phyloP scores from a whole-genome alignment of 1,139 yeast species.

The Candida pseudoviswanathii region DNA sequence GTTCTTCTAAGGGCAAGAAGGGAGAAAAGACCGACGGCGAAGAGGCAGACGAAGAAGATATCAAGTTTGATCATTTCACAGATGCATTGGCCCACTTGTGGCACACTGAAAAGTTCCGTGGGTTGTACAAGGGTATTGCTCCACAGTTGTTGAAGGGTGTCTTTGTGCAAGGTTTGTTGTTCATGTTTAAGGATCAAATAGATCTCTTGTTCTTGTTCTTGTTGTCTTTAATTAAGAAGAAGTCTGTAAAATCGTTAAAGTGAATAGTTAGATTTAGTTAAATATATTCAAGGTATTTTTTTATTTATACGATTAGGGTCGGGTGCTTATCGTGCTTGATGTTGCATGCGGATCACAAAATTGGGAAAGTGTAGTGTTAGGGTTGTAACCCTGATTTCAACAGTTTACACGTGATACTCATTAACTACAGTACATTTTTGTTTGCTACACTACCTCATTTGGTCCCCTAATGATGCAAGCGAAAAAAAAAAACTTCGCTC shows the following conservation, averaged over 20 bases:
- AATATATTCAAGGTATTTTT: neutral
- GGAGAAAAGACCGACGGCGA: slow-evolving; percentile 13
- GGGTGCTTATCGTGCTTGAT: neutral
- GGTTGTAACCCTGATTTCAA: neutral
- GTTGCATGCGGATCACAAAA: neutral
- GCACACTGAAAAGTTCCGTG: slow-evolving; percentile 41
- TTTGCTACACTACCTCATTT: neutral
- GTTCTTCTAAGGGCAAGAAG: slow-evolving; percentile 7
- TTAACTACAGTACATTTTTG: neutral
- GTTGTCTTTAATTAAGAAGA: slow-evolving; percentile 35
- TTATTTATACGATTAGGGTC: too few species aligned
- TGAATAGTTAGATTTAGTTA: neutral
- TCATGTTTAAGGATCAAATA: slow-evolving; percentile 78
- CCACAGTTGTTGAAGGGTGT: slow-evolving; percentile 86
- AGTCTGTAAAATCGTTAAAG: slow-evolving; percentile 3
- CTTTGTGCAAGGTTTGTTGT: slow-evolving; percentile 80
- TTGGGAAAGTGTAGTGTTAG: neutral
- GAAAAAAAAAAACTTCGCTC: neutral
- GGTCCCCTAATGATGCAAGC: neutral
- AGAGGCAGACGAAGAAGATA: slow-evolving; percentile 33
- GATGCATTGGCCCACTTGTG: slow-evolving; percentile 48
- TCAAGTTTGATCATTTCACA: slow-evolving; percentile 42
- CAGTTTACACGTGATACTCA: neutral
- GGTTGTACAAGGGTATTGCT: slow-evolving; percentile 71
- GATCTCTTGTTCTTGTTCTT: slow-evolving; percentile 46